Evolutionary conservation across 495 filamentous ascomycete species (phyloP).

Genomic region (Thermothielavioides terrestris): DNA sequence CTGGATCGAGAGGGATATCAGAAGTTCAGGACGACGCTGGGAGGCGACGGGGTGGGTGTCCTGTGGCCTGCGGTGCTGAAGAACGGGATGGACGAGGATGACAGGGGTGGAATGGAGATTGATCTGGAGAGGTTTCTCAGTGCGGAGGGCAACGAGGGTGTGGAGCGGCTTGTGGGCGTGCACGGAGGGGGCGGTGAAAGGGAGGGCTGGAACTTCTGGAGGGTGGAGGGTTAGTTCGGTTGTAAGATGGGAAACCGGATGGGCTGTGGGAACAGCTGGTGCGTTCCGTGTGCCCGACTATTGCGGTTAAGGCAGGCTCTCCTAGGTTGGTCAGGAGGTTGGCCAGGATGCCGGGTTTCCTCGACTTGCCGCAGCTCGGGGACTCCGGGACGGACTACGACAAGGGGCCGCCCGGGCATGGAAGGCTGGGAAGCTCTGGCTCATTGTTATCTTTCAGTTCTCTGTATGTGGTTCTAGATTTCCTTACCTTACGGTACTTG

Average conservation of each 20-base stretch:
- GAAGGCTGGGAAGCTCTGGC: background rate
- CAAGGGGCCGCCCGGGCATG: no score
- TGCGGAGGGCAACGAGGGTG: conserved; percentile 69
- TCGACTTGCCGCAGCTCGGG: no score
- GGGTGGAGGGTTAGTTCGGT: conserved; percentile 37
- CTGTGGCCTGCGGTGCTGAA: conserved; percentile 82
- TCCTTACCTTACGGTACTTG: conserved; percentile 7
- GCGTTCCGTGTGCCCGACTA: background rate
- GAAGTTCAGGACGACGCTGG: conserved; percentile 79
- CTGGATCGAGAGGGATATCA: conserved; percentile 69
- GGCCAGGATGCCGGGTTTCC: background rate
- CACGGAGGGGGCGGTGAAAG: conserved; percentile 53
- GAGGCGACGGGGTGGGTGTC: conserved; percentile 86
- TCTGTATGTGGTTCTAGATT: conserved; percentile 5
- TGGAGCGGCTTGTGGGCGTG: conserved; percentile 66
- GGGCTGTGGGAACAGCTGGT: no score
- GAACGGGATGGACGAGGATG: conserved; percentile 56
- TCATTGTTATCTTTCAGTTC: background rate
- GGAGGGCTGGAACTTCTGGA: conserved; percentile 95
- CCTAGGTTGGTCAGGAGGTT: background rate
- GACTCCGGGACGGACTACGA: no score
- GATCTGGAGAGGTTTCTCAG: conserved; percentile 84
- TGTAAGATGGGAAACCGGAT: background rate
- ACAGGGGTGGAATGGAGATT: conserved; percentile 80
- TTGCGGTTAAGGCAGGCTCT: background rate